Evolutionary conservation across 768 basidiomycete genomes (phyloP).

Genomic region (Mycena indigotica): DNA sequence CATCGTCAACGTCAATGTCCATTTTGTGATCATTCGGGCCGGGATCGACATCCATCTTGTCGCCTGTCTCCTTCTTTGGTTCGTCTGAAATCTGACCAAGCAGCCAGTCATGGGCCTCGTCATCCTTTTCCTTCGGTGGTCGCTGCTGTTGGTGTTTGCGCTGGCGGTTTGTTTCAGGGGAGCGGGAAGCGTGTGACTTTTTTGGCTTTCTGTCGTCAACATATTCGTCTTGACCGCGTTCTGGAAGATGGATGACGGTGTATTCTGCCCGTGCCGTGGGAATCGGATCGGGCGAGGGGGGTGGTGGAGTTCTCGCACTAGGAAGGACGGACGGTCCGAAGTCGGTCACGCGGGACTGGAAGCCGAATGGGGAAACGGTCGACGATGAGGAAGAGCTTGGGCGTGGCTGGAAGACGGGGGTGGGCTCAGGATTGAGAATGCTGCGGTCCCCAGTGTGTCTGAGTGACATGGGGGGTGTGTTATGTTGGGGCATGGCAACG

Average conservation of each 20-base stretch:
- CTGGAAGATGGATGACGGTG: constrained; percentile 22
- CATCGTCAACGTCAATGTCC: constrained; percentile 64
- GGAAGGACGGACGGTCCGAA: constrained; percentile 13
- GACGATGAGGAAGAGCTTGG: constrained; percentile 9
- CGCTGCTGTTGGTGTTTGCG: constrained; percentile 7
- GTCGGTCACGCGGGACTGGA: constrained; percentile 10
- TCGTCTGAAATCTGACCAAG: constrained; percentile 36
- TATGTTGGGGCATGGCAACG: constrained; percentile 33
- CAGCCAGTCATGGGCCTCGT: constrained; percentile 65
- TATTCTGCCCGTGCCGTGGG: constrained; percentile 17
- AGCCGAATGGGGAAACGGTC: constrained; percentile 13
- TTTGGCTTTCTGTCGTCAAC: constrained; percentile 8
- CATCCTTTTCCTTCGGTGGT: constrained; percentile 33
- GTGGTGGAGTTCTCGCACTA: constrained; percentile 45
- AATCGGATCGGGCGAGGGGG: background rate
- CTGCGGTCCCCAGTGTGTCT: constrained; percentile 17
- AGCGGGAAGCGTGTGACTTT: constrained; percentile 8
- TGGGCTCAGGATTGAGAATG: constrained; percentile 19
- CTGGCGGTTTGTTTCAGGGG: constrained; percentile 2
- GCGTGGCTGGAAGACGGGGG: background rate
- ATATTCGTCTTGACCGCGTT: constrained; percentile 16
- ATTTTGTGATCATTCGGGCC: constrained; percentile 41
- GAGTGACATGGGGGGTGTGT: no score
- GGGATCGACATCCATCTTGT: constrained; percentile 51
- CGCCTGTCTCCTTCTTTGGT: background rate